phyloP scores from a whole-genome alignment of 108 stramenopile genomes.

The Phaeodactylum tricornutum region DNA sequence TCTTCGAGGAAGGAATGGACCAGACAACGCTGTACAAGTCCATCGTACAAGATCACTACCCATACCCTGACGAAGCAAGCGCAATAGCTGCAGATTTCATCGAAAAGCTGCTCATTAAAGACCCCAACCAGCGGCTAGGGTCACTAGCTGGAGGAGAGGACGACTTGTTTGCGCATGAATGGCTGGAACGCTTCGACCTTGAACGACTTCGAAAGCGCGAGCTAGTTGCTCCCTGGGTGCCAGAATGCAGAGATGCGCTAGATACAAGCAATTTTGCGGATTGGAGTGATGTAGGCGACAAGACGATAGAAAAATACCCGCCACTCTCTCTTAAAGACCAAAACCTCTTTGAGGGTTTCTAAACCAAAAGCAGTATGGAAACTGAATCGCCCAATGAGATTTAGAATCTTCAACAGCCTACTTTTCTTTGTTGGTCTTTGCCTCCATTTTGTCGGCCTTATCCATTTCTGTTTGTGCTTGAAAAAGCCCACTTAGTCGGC shows the following conservation, averaged over 20 bases:
- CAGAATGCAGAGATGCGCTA: constrained; percentile 49
- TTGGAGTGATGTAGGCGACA: constrained; percentile 31
- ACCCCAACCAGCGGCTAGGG: constrained; percentile 50
- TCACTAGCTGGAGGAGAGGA: constrained; percentile 29
- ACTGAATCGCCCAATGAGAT: too few species aligned
- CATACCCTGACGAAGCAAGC: constrained; percentile 1
- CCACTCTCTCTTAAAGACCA: constrained; percentile 7
- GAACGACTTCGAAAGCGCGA: constrained; percentile 37
- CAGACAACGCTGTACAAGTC: constrained; percentile 61
- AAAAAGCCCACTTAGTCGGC: constrained; percentile 60
- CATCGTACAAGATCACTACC: constrained; percentile 50
- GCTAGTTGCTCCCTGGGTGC: constrained; percentile 84
- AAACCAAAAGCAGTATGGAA: too few species aligned
- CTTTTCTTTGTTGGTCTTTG: constrained; percentile 4
- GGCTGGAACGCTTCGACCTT: constrained; percentile 70
- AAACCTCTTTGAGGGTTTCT: constrained; percentile 6
- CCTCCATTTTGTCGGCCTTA: constrained; percentile 2
- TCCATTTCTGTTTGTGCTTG: constrained; percentile 18
- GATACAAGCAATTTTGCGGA: constrained; percentile 26
- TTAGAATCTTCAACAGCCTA: too few species aligned
- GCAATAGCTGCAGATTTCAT: constrained; percentile 36
- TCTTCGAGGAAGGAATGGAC: constrained; percentile 48
- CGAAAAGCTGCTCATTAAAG: constrained; percentile 37
- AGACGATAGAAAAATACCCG: constrained; percentile 7
- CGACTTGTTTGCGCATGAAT: constrained; percentile 50